These are phyloP conservation scores for Eucalyptus tenuipes DNA, from an alignment of 345 rosid genomes.

Conservation along the genomic window DNA sequence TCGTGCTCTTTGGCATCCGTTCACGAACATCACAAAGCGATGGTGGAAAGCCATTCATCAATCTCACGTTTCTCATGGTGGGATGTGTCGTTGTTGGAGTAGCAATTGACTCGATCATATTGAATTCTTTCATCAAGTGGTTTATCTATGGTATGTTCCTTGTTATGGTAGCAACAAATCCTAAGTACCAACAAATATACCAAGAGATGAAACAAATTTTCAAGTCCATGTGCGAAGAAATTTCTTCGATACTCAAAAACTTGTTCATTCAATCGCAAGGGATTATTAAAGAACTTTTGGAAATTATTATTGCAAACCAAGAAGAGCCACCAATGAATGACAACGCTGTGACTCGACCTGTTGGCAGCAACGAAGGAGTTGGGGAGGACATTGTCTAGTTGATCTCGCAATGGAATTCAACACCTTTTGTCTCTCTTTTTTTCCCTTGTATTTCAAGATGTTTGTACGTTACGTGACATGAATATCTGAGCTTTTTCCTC, in stretches of 20 bases:
- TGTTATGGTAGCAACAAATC: neutral
- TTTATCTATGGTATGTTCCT: neutral
- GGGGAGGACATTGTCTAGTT: neutral
- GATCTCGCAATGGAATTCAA: neutral
- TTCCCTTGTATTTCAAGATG: neutral
- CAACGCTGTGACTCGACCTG: rapidly evolving
- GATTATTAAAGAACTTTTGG: neutral
- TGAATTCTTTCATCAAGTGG: neutral
- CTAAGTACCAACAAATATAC: neutral
- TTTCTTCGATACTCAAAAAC: neutral
- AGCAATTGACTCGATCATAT: neutral
- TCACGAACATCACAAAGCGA: neutral
- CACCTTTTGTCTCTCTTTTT: neutral
- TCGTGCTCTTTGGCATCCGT: neutral
- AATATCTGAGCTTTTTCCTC: too few species aligned
- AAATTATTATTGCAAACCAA: neutral
- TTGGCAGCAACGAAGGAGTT: rapidly evolving
- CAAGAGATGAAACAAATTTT: neutral
- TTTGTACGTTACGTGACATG: neutral
- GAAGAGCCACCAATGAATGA: neutral
- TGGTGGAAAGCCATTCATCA: neutral
- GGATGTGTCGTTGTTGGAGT: neutral
- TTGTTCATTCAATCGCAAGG: neutral
- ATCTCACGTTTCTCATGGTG: neutral
- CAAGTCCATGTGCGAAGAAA: neutral